phyloP scores from a whole-genome alignment of 2,329 filamentous ascomycete genomes.

The Xylaria sp. region DNA sequence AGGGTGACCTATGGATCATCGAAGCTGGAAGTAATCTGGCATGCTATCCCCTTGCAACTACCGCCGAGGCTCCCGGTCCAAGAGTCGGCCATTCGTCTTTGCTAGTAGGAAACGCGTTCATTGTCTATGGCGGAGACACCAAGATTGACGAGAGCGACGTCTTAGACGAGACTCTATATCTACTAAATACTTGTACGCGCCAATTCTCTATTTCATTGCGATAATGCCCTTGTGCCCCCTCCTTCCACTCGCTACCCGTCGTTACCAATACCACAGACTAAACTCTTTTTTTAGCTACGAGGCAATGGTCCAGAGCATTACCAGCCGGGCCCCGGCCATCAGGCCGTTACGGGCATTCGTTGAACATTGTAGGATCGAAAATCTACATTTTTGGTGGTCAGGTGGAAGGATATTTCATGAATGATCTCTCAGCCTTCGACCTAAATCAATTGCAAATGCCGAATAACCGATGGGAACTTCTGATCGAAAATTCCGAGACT shows the following conservation, averaged over 20 bases:
- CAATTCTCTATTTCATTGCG: conserved; percentile 40
- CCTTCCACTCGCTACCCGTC: conserved; percentile 19
- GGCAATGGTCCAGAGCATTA: conserved; percentile 96
- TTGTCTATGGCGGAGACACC: conserved; percentile 98
- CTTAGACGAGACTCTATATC: conserved; percentile 93
- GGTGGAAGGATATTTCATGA: conserved; percentile 98
- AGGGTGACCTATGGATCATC: conserved; percentile 97
- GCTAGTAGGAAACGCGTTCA: conserved; percentile 97
- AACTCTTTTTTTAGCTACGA: conserved; percentile 73
- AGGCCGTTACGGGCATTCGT: conserved; percentile 93
- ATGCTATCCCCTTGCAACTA: conserved; percentile 91
- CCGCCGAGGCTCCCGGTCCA: conserved; percentile 92
- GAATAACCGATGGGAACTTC: conserved; percentile 91
- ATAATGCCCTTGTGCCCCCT: conserved; percentile 9
- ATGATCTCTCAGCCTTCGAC: conserved; percentile 94
- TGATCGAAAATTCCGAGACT: conserved; percentile 80
- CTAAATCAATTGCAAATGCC: conserved; percentile 93
- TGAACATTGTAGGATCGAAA: conserved; percentile 96
- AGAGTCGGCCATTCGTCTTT: conserved; percentile 94
- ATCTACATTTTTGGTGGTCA: conserved; percentile 98
- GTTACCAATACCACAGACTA: conserved; percentile 13
- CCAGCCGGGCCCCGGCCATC: conserved; percentile 87
- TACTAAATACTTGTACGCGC: conserved; percentile 92
- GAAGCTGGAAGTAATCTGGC: conserved; percentile 88
- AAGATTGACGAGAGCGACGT: conserved; percentile 94